Percentiles rank a stretch among this genome's conserved stretches.
Evolutionary conservation across 495 filamentous ascomycete genomes (phyloP).

Genomic region (Elasticomyces elasticus): DNA sequence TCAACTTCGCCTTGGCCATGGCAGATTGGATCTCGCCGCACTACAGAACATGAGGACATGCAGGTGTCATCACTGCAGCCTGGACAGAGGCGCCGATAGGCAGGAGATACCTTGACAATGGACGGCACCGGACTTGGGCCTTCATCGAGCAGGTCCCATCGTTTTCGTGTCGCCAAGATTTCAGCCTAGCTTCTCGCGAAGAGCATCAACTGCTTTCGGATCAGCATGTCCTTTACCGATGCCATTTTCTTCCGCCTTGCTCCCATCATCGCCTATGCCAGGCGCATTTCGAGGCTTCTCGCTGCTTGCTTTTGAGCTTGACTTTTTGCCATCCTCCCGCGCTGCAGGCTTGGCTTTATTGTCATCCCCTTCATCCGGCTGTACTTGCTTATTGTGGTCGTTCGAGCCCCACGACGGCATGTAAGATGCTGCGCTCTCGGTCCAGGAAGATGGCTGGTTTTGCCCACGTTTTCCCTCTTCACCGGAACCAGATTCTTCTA

Average conservation of each 20-base stretch:
- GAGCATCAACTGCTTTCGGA: not conserved
- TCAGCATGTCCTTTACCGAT: not conserved
- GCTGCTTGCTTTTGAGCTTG: not conserved
- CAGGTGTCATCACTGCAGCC: too few relatives aligned
- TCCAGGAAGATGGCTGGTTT: not conserved
- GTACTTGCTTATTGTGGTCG: not conserved
- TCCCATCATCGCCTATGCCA: not conserved
- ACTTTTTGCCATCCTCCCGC: not conserved
- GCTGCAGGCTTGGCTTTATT: not conserved
- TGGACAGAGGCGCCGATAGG: not conserved
- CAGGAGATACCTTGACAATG: too few relatives aligned
- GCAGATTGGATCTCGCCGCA: too few relatives aligned
- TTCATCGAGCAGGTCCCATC: not conserved
- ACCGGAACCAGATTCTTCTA: not conserved
- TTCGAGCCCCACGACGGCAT: constrained; percentile 9
- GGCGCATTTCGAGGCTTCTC: not conserved
- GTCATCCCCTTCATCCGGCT: not conserved
- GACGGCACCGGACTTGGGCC: not conserved
- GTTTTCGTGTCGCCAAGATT: not conserved
- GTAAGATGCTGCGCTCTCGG: constrained; percentile 2
- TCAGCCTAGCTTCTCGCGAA: not conserved
- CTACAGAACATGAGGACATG: too few relatives aligned
- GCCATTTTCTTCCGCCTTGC: not conserved
- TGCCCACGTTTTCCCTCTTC: not conserved
- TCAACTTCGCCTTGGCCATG: not conserved